These are phyloP conservation scores for Sclerotinia subarctica DNA, from an alignment of 2,329 filamentous ascomycete species.

Conservation along the genomic window DNA sequence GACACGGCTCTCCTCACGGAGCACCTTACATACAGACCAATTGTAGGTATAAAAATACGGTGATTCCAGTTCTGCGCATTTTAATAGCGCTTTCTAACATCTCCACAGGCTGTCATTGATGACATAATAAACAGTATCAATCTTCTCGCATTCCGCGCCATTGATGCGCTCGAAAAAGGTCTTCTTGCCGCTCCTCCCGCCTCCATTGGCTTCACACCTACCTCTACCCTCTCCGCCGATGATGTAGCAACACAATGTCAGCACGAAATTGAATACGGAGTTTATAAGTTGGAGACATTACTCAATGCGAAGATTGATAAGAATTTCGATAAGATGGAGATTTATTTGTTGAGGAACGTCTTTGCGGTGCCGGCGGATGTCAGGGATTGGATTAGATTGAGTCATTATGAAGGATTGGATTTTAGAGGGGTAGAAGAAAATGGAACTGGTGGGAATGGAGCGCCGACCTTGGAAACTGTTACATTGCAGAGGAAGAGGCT, in stretches of 20 bases:
- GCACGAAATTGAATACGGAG: constrained; percentile 82
- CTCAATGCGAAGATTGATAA: constrained; percentile 78
- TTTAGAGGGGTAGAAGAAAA: constrained; percentile 36
- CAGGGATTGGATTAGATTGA: constrained; percentile 73
- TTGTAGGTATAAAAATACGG: constrained; percentile 55
- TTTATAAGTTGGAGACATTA: constrained; percentile 79
- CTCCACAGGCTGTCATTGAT: constrained; percentile 78
- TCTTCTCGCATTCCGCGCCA: constrained; percentile 83
- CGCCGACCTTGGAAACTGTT: constrained; percentile 55
- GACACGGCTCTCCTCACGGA: constrained; percentile 75
- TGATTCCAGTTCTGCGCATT: not conserved
- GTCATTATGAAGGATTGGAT: constrained; percentile 66
- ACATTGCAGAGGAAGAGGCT: constrained; percentile 69
- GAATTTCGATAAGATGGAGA: constrained; percentile 82
- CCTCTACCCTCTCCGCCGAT: constrained; percentile 38
- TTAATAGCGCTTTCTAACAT: constrained; percentile 22
- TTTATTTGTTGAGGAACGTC: constrained; percentile 87
- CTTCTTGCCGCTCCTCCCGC: constrained; percentile 71
- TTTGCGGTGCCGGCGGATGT: constrained; percentile 69
- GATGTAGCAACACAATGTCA: constrained; percentile 50
- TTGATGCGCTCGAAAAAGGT: constrained; percentile 82
- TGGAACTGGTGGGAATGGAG: constrained; percentile 47
- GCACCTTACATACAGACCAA: constrained; percentile 90
- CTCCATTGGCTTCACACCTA: constrained; percentile 73
- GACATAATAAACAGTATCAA: constrained; percentile 98